Evolutionary conservation across 225 moss, liverwort and hornwort genomes (phyloP), one percentile per base, ranked within the genome.

Genomic region (Physcomitrium patens): DNA sequence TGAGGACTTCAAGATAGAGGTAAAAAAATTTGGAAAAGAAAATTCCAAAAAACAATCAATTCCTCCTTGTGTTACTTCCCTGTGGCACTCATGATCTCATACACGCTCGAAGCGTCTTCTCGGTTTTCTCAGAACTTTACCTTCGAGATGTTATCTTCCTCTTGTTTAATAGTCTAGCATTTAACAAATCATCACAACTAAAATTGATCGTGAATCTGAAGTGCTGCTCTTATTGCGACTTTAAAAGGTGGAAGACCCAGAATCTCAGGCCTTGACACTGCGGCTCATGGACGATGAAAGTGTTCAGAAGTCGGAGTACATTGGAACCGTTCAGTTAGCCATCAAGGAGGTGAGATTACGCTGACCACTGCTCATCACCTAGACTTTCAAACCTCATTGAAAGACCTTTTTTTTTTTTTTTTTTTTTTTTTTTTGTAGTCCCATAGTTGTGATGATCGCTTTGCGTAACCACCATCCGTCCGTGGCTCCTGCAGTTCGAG

Each of bases 271-370:
- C 20, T 60, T 97, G 77, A 91, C 94, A 20, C 68, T 97, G 3
- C 81, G 96, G 42, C 74, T 97, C 74, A 97, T 97, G 96, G 96
- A 97, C 63, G 94, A 94, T 27, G 96, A 97, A 76, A 41, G 77
- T 12, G 0, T 97, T 26, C 87, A 87, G 69, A 92, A 92, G 66
- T 83, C 96, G 1, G 84, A 93, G 28, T 91, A 94, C 45, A 83
- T 94, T 15, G 96, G 96, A 43, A 44, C 90, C 26, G 86, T 83
- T 42, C 54, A 68, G 67, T 81, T 81, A 63, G 63, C 52, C 52
- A 14, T 96, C 19, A 45, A 37, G 0, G 52, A 87, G 72, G 96
- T 96, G 79, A 47, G 71, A 16, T 73, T 56, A 13, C 7, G 28
- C 2, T 2, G 63, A 44, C 46, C 31, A 37, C 5, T 37, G 31